phyloP scores from a whole-genome alignment of 2,329 filamentous ascomycete species.

The Rhinocladiella mackenziei region DNA sequence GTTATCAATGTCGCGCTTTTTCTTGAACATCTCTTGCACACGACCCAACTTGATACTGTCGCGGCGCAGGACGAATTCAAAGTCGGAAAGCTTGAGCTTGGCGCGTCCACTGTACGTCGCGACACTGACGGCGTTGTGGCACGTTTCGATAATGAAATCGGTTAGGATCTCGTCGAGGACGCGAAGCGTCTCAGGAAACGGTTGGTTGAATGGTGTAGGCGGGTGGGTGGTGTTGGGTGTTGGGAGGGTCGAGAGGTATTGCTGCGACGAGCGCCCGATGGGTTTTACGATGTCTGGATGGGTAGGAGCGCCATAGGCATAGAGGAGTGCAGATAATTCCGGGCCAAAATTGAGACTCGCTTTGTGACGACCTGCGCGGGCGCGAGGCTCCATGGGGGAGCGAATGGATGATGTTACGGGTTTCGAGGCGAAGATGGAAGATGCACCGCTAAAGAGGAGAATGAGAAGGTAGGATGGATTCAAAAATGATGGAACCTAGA shows the following conservation, averaged over 20 bases:
- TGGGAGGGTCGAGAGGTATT: constrained; percentile 20
- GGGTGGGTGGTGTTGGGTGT: constrained; percentile 27
- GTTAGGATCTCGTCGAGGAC: constrained; percentile 93
- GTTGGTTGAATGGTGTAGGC: constrained; percentile 73
- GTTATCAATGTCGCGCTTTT: constrained; percentile 80
- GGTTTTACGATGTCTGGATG: constrained; percentile 30
- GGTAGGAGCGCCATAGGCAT: constrained; percentile 44
- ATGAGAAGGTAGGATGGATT: too few relatives aligned
- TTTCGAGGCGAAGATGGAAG: neutral
- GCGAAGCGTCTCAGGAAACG: constrained; percentile 77
- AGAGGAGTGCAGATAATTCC: constrained; percentile 59
- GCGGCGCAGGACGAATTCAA: constrained; percentile 85
- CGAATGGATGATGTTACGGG: neutral
- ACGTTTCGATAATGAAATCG: constrained; percentile 92
- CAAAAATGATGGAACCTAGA: too few relatives aligned
- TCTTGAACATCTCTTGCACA: constrained; percentile 82
- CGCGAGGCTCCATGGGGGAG: constrained; percentile 67
- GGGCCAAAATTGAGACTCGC: constrained; percentile 74
- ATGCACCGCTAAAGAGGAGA: too few relatives aligned
- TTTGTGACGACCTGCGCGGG: constrained; percentile 73
- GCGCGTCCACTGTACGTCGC: constrained; percentile 84
- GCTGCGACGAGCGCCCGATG: constrained; percentile 23
- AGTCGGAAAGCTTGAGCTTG: constrained; percentile 98
- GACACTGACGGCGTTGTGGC: constrained; percentile 80
- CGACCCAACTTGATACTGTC: constrained; percentile 83